These are phyloP conservation scores for Petasospora rhodanensis DNA, from an alignment of 1,139 yeast species.

Conservation along the genomic window DNA sequence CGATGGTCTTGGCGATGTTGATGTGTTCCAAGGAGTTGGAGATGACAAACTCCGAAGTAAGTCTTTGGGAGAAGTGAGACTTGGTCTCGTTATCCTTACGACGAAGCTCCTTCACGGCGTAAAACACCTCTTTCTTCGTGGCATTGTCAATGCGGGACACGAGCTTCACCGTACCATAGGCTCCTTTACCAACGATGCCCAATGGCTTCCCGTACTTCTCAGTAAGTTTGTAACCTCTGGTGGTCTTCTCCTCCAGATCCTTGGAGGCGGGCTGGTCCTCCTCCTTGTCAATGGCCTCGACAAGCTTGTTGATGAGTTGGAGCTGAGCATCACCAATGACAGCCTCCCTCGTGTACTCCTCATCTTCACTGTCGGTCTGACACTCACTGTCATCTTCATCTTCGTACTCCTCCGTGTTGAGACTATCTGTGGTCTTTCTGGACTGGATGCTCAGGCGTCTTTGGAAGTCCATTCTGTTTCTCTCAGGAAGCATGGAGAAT, in stretches of 20 bases:
- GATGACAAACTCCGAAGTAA: slow-evolving; percentile 74
- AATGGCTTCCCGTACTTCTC: slow-evolving; percentile 59
- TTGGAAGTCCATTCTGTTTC: slow-evolving; percentile 32
- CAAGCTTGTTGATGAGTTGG: slow-evolving; percentile 44
- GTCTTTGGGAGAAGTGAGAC: slow-evolving; percentile 59
- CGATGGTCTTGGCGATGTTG: slow-evolving; percentile 65
- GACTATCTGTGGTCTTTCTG: slow-evolving; percentile 18
- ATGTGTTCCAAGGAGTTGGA: slow-evolving; percentile 67
- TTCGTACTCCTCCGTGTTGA: too few species aligned
- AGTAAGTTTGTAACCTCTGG: slow-evolving; percentile 26
- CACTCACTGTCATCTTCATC: too few species aligned
- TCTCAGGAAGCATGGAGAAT: slow-evolving; percentile 35
- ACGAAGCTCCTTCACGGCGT: slow-evolving; percentile 71
- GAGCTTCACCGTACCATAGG: slow-evolving; percentile 64
- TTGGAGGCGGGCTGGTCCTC: slow-evolving; percentile 27
- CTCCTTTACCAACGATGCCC: slow-evolving; percentile 64
- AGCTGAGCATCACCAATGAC: slow-evolving; percentile 57
- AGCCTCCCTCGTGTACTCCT: slow-evolving; percentile 35
- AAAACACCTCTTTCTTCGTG: slow-evolving; percentile 37
- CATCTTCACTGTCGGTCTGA: slow-evolving; percentile 14
- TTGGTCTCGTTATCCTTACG: slow-evolving; percentile 47
- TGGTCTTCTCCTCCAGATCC: slow-evolving; percentile 1
- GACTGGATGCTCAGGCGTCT: slow-evolving; percentile 34
- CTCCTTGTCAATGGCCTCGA: slow-evolving; percentile 34
- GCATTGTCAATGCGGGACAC: slow-evolving; percentile 35